Conservation (phyloP, 208 protist species). For the Herpetomonas tarakana region DNA sequence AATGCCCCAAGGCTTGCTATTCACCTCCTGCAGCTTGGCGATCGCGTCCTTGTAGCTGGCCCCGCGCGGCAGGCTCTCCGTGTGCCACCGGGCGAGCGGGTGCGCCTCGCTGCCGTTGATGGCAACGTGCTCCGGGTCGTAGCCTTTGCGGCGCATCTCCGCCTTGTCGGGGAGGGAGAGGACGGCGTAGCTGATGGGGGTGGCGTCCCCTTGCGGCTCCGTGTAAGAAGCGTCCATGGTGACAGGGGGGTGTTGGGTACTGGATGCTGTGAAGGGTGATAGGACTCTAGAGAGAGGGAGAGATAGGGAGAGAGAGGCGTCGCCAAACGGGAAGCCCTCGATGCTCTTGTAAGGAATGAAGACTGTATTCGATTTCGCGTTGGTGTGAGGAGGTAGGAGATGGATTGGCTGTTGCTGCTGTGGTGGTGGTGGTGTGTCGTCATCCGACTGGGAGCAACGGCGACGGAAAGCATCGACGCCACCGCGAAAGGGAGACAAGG, state of each 20-base stretch:
- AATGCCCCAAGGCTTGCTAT: slow-evolving; percentile 66
- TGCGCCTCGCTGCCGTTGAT: slow-evolving; percentile 61
- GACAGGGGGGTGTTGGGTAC: too few species aligned
- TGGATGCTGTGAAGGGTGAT: too few species aligned
- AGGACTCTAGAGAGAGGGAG: too few species aligned
- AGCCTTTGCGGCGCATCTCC: slow-evolving; percentile 71
- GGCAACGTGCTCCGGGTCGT: slow-evolving; percentile 45
- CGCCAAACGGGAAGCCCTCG: too few species aligned
- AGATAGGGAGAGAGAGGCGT: too few species aligned
- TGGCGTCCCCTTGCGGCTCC: slow-evolving; percentile 34
- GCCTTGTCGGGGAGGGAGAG: slow-evolving; percentile 61
- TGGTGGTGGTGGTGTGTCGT: too few species aligned
- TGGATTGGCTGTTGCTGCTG: too few species aligned
- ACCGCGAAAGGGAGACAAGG: too few species aligned
- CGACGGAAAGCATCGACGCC: too few species aligned
- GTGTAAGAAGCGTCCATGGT: slow-evolving; percentile 52
- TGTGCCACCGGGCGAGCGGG: slow-evolving; percentile 72
- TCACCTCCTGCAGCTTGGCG: slow-evolving; percentile 54
- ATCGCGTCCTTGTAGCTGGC: slow-evolving; percentile 76
- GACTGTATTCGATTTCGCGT: slow-evolving; percentile 3
- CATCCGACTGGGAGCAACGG: too few species aligned
- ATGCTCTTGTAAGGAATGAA: too few species aligned
- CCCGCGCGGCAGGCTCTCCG: slow-evolving; percentile 40
- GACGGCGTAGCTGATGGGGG: slow-evolving; percentile 72
- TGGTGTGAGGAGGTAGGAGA: neutral